Conservation (phyloP, 345 rosid species). For the Ailanthus altissimus region DNA sequence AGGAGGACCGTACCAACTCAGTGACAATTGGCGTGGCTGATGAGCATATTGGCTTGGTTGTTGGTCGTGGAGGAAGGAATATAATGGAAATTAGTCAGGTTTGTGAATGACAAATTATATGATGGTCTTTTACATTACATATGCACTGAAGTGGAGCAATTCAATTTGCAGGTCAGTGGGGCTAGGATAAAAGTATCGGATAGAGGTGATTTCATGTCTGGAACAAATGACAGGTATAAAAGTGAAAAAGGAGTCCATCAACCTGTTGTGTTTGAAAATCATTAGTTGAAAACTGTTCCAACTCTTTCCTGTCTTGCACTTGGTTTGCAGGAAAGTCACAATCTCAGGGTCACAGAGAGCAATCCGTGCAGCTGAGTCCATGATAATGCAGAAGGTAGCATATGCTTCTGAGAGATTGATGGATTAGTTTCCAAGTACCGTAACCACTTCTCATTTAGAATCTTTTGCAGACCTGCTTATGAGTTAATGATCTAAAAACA, state of each 20-base stretch:
- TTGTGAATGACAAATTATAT: slow-evolving; percentile 4
- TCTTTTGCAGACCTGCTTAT: slow-evolving; percentile 18
- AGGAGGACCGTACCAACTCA: slow-evolving; percentile 78
- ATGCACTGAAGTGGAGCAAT: slow-evolving; percentile 17
- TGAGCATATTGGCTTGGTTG: slow-evolving; percentile 92
- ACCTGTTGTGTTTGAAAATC: not conserved
- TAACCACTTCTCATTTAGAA: slow-evolving; percentile 21
- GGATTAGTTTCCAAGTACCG: slow-evolving; percentile 40
- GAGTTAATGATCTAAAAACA: slow-evolving; percentile 14
- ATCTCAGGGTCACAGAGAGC: slow-evolving; percentile 94
- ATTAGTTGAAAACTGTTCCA: not conserved
- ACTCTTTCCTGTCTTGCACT: slow-evolving; percentile 1
- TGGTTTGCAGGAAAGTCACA: slow-evolving; percentile 78
- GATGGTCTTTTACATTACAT: not conserved
- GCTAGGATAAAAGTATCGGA: slow-evolving; percentile 94
- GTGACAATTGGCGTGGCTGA: slow-evolving; percentile 87
- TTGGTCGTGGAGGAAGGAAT: slow-evolving; percentile 98
- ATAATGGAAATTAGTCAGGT: slow-evolving; percentile 98
- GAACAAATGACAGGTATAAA: slow-evolving; percentile 82
- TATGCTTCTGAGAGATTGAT: slow-evolving; percentile 74
- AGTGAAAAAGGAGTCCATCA: not conserved
- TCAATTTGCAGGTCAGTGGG: slow-evolving; percentile 71
- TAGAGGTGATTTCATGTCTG: slow-evolving; percentile 92
- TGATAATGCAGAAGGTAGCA: slow-evolving; percentile 95
- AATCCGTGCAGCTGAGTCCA: slow-evolving; percentile 75